Evolutionary conservation across 352 stramenopile genomes (phyloP), one percentile per base, ranked within the genome.

Genomic region (Globisporangium solare): DNA sequence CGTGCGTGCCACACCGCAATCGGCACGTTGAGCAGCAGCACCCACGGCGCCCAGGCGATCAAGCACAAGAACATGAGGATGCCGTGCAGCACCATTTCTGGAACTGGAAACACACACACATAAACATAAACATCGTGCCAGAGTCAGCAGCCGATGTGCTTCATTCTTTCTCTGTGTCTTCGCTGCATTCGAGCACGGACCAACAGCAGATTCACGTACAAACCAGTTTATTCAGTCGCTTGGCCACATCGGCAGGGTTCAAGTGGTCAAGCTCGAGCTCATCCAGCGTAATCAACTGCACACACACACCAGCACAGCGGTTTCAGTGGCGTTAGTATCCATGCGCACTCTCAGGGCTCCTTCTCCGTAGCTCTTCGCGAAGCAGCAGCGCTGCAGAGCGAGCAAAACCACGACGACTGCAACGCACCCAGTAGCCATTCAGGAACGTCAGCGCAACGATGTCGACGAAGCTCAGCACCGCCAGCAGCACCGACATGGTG

Each of bases 381-480:
- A 49, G 22, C 17, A 22, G 14, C 11, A 27, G 2, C 24, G 5
- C 24, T 27, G 5, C 24, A 27, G 24, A 27, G 24, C 24, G 24
- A 27, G 24, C 24, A 27, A 27, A 2, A 43, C 39, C 12, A 6
- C 39, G 2, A 43, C 3, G n/a, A 13, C 39, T 17, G n/a, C 8
- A 10, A 76, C 79, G 54, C 39, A 94, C 83, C 82, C 82, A 94
- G 63, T 91, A 94, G 54, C 84, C 84, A 51, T 94, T 94, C 31
- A 92, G 73, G 62, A 94, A 94, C 42, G 84, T 94, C 53, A 94
- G 76, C 51, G 76, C 79, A 57, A 92, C 76, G 56, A 94, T 92
- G 66, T 88, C 74, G 42, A 90, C 68, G 68, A 94, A 94, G 66
- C 71, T 84, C 43, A 92, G 73, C 61, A 94, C 79, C 47, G 82